phyloP scores from a whole-genome alignment of 192 early-diverging fungal species.

The Linnemannia exigua region DNA sequence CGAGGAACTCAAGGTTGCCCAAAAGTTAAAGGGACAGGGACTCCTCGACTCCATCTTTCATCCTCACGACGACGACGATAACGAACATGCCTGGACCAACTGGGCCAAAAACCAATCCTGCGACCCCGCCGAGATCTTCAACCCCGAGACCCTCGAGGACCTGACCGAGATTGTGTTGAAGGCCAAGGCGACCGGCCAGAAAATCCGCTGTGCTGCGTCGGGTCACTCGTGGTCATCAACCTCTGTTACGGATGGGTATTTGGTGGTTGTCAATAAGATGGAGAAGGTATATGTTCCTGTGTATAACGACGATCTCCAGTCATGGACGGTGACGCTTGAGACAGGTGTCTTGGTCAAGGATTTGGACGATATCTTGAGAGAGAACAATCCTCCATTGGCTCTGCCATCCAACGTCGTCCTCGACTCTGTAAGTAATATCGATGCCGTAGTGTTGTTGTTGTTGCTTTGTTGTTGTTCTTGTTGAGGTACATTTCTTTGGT shows the following conservation, averaged over 20 bases:
- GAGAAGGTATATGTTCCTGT: slow-evolving; percentile 5
- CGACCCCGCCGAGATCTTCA: slow-evolving; percentile 43
- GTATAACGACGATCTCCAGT: neutral
- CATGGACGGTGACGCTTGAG: slow-evolving; percentile 43
- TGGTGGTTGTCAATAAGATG: slow-evolving; percentile 39
- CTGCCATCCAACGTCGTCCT: slow-evolving; percentile 33
- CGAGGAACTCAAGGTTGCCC: neutral
- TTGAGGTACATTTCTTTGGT: neutral
- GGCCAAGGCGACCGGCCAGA: slow-evolving; percentile 26
- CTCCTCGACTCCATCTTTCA: slow-evolving; percentile 4
- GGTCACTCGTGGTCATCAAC: slow-evolving; percentile 44
- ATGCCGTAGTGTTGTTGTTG: neutral
- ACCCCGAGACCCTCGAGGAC: slow-evolving; percentile 32
- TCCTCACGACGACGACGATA: neutral
- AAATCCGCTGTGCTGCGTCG: slow-evolving; percentile 41
- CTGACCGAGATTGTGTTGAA: slow-evolving; percentile 23
- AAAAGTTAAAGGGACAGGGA: neutral
- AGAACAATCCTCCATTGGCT: slow-evolving; percentile 35
- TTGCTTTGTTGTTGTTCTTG: neutral
- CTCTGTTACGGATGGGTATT: slow-evolving; percentile 25
- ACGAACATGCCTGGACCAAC: slow-evolving; percentile 22
- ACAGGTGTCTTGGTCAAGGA: slow-evolving; percentile 35
- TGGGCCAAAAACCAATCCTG: slow-evolving; percentile 36
- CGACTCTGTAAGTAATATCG: slow-evolving; percentile 2
- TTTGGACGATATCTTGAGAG: slow-evolving; percentile 28